phyloP scores from a whole-genome alignment of 768 basidiomycete species.

The Agrocybe praecox region DNA sequence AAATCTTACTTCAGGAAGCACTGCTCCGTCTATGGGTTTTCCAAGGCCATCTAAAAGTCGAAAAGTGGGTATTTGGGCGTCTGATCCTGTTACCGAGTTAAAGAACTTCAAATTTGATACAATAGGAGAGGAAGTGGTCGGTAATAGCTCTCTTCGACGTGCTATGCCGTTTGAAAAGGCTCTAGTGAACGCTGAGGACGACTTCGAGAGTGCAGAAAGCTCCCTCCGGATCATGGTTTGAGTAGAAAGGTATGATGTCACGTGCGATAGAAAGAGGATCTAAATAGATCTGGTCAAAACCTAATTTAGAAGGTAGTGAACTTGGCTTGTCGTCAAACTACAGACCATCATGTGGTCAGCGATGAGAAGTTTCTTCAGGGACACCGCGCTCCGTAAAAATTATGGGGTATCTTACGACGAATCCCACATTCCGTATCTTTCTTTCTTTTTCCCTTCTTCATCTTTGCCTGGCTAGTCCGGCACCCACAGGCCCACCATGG shows the following conservation, averaged over 20 bases:
- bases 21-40: constrained; percentile 68
- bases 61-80: constrained; percentile 79
- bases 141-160: constrained; percentile 30
- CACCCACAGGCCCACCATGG: constrained; percentile 29
- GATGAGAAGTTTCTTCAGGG: constrained; percentile 13
- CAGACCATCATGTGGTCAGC: neutral
- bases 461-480: constrained; percentile 38
- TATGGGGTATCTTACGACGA: constrained; percentile 3
- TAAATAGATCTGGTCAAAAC: constrained; percentile 11
- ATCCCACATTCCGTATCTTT: constrained; percentile 12
- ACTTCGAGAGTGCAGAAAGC: constrained; percentile 17
- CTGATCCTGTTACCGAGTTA: constrained; percentile 68
- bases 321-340: constrained; percentile 10
- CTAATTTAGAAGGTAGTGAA: constrained; percentile 9
- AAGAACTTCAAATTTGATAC: constrained; percentile 75
- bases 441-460: constrained; percentile 22
- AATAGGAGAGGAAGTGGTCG: constrained; percentile 59
- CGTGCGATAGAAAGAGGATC: constrained; percentile 20
- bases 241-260: constrained; percentile 24
- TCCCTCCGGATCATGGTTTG: constrained; percentile 37
- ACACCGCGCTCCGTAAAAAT: neutral
- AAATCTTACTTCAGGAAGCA: constrained; percentile 68
- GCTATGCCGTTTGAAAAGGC: constrained; percentile 18
- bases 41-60: constrained; percentile 85
- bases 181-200: constrained; percentile 17